Evolutionary conservation across 106 monocot genomes (phyloP).

Genomic region (Triglochin maritima): DNA sequence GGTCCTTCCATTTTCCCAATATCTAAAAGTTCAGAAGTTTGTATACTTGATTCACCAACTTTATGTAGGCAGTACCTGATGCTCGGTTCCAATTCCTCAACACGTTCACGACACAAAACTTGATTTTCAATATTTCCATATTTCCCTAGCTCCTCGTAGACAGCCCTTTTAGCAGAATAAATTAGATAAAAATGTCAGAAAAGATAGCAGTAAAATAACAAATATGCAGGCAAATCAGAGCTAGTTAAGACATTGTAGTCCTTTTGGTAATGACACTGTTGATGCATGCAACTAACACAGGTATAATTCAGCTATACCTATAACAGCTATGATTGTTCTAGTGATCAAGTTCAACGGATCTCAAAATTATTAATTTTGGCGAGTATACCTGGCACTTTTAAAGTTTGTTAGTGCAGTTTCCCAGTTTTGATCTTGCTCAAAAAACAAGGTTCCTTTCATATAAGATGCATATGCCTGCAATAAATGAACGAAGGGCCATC

Average conservation of each 20-base stretch:
- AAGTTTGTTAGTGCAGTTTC: constrained; percentile 74
- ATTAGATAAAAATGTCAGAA: not conserved
- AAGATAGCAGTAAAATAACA: not conserved
- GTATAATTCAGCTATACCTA: not conserved
- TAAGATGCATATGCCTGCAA: constrained; percentile 96
- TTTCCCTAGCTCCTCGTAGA: constrained; percentile 92
- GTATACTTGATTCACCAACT: constrained; percentile 68
- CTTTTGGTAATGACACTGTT: too few relatives aligned
- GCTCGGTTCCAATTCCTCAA: constrained; percentile 97
- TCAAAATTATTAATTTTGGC: not conserved
- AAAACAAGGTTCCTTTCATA: constrained; percentile 92
- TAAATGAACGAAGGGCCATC: not conserved
- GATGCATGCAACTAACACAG: not conserved
- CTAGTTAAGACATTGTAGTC: too few relatives aligned
- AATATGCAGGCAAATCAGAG: not conserved
- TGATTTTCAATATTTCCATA: constrained; percentile 93
- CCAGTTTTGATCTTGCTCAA: constrained; percentile 97
- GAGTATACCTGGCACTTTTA: constrained; percentile 78
- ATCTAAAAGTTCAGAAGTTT: constrained; percentile 78
- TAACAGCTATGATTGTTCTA: not conserved
- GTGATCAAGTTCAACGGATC: not conserved
- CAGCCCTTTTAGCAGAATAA: constrained; percentile 41
- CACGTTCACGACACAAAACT: constrained; percentile 86
- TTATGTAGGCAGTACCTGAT: constrained; percentile 91
- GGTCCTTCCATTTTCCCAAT: constrained; percentile 86